phyloP scores from a whole-genome alignment of 768 basidiomycete genomes.

The Asterophora parasitica region DNA sequence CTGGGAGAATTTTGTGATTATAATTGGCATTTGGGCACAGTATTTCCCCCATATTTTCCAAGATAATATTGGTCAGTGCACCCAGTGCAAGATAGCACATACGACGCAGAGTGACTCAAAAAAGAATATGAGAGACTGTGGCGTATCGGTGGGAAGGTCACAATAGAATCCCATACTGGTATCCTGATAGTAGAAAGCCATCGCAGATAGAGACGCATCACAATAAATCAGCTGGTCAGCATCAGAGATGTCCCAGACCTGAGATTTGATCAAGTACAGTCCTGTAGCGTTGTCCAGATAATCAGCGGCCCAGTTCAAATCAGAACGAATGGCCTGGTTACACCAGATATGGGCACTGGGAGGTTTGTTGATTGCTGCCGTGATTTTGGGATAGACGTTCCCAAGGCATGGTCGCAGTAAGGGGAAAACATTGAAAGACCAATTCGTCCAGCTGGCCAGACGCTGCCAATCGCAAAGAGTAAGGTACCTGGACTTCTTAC shows the following conservation, averaged over 20 bases:
- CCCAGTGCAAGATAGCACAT: slow-evolving; percentile 8
- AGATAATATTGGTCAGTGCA: no score
- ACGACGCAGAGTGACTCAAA: slow-evolving; percentile 21
- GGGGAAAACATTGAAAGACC: slow-evolving; percentile 36
- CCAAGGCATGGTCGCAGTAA: slow-evolving; percentile 27
- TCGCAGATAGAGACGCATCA: slow-evolving; percentile 18
- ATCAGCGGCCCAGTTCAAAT: slow-evolving; percentile 25
- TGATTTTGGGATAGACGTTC: slow-evolving; percentile 29
- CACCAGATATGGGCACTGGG: slow-evolving; percentile 18
- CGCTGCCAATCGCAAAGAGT: slow-evolving; percentile 14
- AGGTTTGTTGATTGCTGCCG: not conserved
- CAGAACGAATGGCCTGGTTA: slow-evolving; percentile 17
- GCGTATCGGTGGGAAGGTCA: not conserved
- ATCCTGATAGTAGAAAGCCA: slow-evolving; percentile 23
- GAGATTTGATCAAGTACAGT: slow-evolving; percentile 16
- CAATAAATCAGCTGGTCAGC: slow-evolving; percentile 17
- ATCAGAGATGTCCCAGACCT: slow-evolving; percentile 12
- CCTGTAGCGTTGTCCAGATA: slow-evolving; percentile 17
- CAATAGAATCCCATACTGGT: slow-evolving; percentile 13
- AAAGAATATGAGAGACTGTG: slow-evolving; percentile 17
- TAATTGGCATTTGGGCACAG: no score
- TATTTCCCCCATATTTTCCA: no score
- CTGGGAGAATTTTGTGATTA: no score
- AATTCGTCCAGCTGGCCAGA: slow-evolving; percentile 35
- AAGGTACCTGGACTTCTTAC: not conserved